Evolutionary conservation across 176 grass and related monocot species (phyloP), one percentile per base, ranked within the genome.

Genomic region (Canna indica): DNA sequence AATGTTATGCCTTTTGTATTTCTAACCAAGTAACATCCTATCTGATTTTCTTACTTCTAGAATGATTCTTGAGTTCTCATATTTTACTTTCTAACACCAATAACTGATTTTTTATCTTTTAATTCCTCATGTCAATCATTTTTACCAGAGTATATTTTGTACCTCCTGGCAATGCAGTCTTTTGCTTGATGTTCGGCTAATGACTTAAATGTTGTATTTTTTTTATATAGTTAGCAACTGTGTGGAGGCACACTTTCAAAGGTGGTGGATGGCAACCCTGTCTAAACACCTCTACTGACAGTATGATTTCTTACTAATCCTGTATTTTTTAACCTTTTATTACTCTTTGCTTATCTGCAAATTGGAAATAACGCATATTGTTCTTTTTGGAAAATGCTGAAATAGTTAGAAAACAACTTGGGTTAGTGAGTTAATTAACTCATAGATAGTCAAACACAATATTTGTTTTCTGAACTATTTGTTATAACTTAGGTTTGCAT

Each of bases 181-280:
- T 44, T 13, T 28, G 1, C 38, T 44, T 78, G 39, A 45, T 73
- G 34, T 20, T 41, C 47, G 68, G 22, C 69, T 75, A 32, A 82
- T 68, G 64, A 64, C 30, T 67, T 39, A 1, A 32, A 29, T 30
- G 17, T 36, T 45, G 18, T 86, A 17, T 3, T 35, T 32, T 59
- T 76, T 54, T 58, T 67, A 79, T 88, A 75, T 90, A 99, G 94
- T 61, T 99, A 85, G 84, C 86, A 78, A 88, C 84, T 72, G 81
- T 99, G 87, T 99, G 94, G 94, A 84, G 82, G 65, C 84, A 99
- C 75, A 82, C 82, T 82, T 75, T 80, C 73, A 99, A 78, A 87
- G 94, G 86, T 80, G 82, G 79, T 81, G 60, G 69, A 29, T 99
- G 86, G 94, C 80, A 32, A 82, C 86, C 94, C 70, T 99, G 94